phyloP scores from a whole-genome alignment of 78 protist species.

The Salpingoeca rosetta region DNA sequence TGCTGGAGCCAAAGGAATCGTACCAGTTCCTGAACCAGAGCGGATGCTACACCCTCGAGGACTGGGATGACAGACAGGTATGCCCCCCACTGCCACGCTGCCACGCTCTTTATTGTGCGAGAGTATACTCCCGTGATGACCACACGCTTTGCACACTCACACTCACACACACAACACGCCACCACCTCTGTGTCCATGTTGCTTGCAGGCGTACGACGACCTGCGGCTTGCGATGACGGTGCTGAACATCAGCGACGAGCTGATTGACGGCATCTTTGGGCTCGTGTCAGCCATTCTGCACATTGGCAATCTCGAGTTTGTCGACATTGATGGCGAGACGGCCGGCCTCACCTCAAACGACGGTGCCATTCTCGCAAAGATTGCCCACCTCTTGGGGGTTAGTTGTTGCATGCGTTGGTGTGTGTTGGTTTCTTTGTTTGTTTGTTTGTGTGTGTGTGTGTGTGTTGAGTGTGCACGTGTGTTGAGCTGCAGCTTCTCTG shows the following conservation, averaged over 20 bases:
- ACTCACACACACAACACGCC: too few species aligned
- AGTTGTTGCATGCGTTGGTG: background rate
- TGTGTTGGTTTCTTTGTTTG: background rate
- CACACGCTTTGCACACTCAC: too few species aligned
- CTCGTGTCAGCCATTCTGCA: conserved; percentile 31
- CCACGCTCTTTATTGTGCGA: background rate
- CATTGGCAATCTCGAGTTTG: conserved; percentile 50
- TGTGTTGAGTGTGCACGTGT: too few species aligned
- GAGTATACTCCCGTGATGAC: too few species aligned
- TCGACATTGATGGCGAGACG: background rate
- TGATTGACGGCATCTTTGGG: background rate
- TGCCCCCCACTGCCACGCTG: background rate
- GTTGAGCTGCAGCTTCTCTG: too few species aligned
- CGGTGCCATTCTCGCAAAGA: background rate
- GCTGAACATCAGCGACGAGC: background rate
- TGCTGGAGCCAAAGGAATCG: background rate
- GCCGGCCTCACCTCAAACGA: background rate
- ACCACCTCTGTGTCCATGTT: background rate
- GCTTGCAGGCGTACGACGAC: background rate
- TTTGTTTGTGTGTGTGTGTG: too few species aligned
- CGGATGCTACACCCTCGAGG: background rate
- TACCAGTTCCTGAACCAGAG: conserved; percentile 29
- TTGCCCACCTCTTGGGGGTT: background rate
- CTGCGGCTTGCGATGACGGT: background rate
- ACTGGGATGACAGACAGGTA: background rate